Evolutionary conservation across 2,329 filamentous ascomycete genomes (phyloP), one percentile per base, ranked within the genome.

Genomic region (Coniella lustricola): DNA sequence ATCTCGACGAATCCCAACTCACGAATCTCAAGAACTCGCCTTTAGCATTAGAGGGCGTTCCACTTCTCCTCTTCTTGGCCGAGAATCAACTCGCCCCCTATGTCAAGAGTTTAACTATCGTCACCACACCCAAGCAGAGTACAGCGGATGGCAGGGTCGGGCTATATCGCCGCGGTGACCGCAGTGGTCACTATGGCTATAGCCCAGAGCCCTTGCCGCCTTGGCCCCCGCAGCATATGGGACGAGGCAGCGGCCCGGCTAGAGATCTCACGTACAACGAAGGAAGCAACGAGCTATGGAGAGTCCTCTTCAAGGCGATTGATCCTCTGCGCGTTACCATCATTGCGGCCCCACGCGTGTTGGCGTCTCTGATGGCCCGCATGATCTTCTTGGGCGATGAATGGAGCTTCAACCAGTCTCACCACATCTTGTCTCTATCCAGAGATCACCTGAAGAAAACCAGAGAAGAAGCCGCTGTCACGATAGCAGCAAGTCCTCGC

Each of bases 361-460:
- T 90, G 7, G 80, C 82, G 1, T 73, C 73, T 0, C 67, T 87
- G 42, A 65, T 84, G 4, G 76, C 77, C 16, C 75, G 75, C 4
- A 71, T 69, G 49, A 68, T 85, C 22, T 73, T 77, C 43, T 68
- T 78, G 34, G 70, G 70, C 9, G 78, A 85, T 57, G 68, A 69
- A 4, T 85, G 81, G 81, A 75, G 75, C 20, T 87, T 86, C 56
- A 72, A 79, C 48, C 78, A 79, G 53, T 73, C 74, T 7, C 75
- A 77, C 46, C 84, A 88, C 56, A 72, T 83, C 35, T 61, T 88
- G 7, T 74, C 73, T 0, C 57, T 75, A 1, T 70, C 71, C 2
- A 61, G 67, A 34, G 4, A 25, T 10, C 12, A 21, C 3, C 12
- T n/a, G 2, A 3, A 22, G 35, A 18, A 20, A 16, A 7, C 4